Percentiles rank a stretch among this genome's conserved stretches.
Conservation (phyloP, 257 asterid genomes). For the Coffea canephora region DNA sequence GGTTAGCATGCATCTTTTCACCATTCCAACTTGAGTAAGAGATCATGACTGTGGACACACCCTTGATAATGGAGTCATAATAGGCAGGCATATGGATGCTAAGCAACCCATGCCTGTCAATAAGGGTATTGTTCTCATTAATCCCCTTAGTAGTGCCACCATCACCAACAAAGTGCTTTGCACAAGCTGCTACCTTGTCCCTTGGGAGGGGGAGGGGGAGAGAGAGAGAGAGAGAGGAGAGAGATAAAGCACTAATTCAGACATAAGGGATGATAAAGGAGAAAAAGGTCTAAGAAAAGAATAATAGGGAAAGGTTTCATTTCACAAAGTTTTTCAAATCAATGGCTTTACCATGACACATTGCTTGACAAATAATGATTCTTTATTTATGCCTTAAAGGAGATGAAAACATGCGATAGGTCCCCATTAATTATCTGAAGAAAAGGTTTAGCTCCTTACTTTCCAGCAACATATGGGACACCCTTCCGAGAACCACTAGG, state of each 20-base stretch:
- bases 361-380: background rate
- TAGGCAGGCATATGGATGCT: slow-evolving; percentile 91
- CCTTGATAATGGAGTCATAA: slow-evolving; percentile 66
- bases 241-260: background rate
- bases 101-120: slow-evolving; percentile 64
- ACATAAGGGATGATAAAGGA: background rate
- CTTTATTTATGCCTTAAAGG: background rate
- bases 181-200: slow-evolving; percentile 91
- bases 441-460: slow-evolving; percentile 37
- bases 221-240: background rate
- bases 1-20: slow-evolving; percentile 77
- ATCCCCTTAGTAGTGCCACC: slow-evolving; percentile 82
- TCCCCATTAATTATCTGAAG: background rate
- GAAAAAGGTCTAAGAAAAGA: background rate
- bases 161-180: slow-evolving; percentile 93
- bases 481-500: slow-evolving; percentile 69
- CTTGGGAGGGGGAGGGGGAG: slow-evolving; percentile 26
- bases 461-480: slow-evolving; percentile 73
- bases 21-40: slow-evolving; percentile 95
- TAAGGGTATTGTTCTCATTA: slow-evolving; percentile 67
- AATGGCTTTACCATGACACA: background rate
- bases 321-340: background rate
- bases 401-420: background rate
- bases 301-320: background rate
- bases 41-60: slow-evolving; percentile 78